Percentiles rank a stretch among this genome's conserved stretches.
phyloP scores from a whole-genome alignment of 495 filamentous ascomycete genomes.

The Podospora appendiculata region DNA sequence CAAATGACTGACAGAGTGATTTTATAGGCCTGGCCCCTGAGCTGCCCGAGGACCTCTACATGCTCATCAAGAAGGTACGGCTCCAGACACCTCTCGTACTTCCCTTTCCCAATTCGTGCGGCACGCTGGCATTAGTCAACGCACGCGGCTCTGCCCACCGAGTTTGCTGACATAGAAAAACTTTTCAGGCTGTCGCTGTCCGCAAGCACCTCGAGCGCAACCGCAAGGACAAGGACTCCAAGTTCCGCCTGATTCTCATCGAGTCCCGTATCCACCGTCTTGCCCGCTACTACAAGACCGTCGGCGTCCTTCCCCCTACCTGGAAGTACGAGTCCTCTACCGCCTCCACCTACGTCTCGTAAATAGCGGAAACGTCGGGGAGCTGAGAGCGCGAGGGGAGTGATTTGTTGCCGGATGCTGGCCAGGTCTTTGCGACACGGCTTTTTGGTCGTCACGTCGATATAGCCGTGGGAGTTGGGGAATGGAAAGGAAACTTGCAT shows the following conservation, averaged over 20 bases:
- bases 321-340: constrained; percentile 89
- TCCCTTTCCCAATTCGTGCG: neutral
- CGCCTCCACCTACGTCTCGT: constrained; percentile 58
- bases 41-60: constrained; percentile 92
- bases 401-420: constrained; percentile 5
- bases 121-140: no score
- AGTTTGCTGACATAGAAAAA: constrained; percentile 4
- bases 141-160: no score
- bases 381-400: neutral
- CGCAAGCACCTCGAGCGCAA: constrained; percentile 99
- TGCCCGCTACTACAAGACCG: constrained; percentile 93
- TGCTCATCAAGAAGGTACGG: constrained; percentile 98
- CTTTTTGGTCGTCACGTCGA: neutral
- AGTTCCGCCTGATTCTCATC: constrained; percentile 99
- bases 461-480: constrained; percentile 19
- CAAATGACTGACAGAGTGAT: constrained; percentile 92
- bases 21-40: constrained; percentile 90
- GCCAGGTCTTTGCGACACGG: constrained; percentile 17
- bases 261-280: constrained; percentile 99
- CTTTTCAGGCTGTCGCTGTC: constrained; percentile 87
- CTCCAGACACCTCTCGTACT: neutral
- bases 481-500: constrained; percentile 28
- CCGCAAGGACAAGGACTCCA: constrained; percentile 99
- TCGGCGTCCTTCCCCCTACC: constrained; percentile 94
- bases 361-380: constrained; percentile 19